Base-by-base conservation (phyloP, 2,329 filamentous ascomycete genomes). In the Claviceps sorghi region DNA sequence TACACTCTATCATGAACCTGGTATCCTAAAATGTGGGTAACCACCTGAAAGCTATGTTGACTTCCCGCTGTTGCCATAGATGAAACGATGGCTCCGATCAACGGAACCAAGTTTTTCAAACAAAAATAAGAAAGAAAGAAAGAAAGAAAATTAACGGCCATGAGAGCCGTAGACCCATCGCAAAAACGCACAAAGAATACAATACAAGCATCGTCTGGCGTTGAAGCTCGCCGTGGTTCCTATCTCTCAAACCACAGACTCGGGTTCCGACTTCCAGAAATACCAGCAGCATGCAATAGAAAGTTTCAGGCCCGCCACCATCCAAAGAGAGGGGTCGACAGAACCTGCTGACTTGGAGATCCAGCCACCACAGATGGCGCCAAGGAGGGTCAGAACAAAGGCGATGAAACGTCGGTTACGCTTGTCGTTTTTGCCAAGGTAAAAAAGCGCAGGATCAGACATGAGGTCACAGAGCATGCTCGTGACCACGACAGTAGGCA, bases 401-500 rank as follows among this genome's bases (percentile, higher is more conserved):
- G 71, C 69, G 0, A 63, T 59, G 22, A 73, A 62, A 9, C 76
- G 62, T 9, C 76, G 65, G 61, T 78, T 74, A 40, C 76, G 64
- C 62, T 77, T 75, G 17, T 68, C 65, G 55, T 79, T 79, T 13
- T 70, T 65, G 45, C 55, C 57, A 2, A 52, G 19, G 1, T 69
- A 65, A n/a, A 76, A 66, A 13, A 78, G 61, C 40, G 69, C 64
- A 3, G 71, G 70, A 58, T 79, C 76, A 19, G 71, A 73, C 58
- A 75, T 68, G 26, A 79, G 58, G 58, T 78, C 76, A 59, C 72
- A 76, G 58, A 77, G 76, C 41, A 76, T 64, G 52, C 71, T 75
- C n/a, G 76, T 79, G 41, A 78, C 60, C 10, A 79, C 76, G 48
- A 73, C 75, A 0, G 76, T 75, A 1, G 76, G 76, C 45, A 79